A percentile compares a stretch with the other conserved stretches of the same genome.
These are phyloP conservation scores for Dentipellis fragilis DNA, from an alignment of 768 basidiomycete species.

Conservation along the genomic window DNA sequence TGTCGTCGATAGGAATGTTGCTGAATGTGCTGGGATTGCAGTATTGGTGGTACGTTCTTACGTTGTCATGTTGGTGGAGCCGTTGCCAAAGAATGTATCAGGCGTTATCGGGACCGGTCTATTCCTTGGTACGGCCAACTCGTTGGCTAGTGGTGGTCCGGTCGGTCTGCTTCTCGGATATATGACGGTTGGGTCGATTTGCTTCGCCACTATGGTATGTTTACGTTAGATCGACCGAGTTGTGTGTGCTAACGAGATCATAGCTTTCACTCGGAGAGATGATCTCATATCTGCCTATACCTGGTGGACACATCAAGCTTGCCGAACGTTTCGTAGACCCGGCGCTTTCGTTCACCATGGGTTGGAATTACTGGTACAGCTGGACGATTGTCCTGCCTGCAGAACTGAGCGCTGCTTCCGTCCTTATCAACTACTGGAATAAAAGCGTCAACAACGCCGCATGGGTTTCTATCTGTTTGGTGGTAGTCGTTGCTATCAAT, in stretches of 20 bases:
- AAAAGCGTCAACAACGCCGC: slow-evolving; percentile 47
- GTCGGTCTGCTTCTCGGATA: slow-evolving; percentile 72
- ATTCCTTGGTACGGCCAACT: slow-evolving; percentile 34
- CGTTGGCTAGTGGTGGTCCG: slow-evolving; percentile 52
- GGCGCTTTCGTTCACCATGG: slow-evolving; percentile 51
- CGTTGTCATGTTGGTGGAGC: not conserved
- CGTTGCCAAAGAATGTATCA: not conserved
- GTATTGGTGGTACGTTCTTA: slow-evolving; percentile 23
- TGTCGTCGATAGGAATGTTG: too few species aligned
- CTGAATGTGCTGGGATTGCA: slow-evolving; percentile 5
- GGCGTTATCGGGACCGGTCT: slow-evolving; percentile 32
- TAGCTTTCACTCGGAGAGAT: slow-evolving; percentile 66
- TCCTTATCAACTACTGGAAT: slow-evolving; percentile 72
- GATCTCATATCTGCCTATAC: slow-evolving; percentile 69
- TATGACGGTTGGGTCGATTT: slow-evolving; percentile 51
- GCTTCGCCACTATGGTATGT: slow-evolving; percentile 61
- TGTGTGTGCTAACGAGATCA: not conserved
- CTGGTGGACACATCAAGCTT: slow-evolving; percentile 73
- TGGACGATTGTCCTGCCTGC: slow-evolving; percentile 64
- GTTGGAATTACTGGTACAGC: slow-evolving; percentile 48
- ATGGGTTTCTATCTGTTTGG: slow-evolving; percentile 72
- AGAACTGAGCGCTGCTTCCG: slow-evolving; percentile 64
- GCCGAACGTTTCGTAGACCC: slow-evolving; percentile 78
- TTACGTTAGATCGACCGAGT: not conserved
- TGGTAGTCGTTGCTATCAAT: slow-evolving; percentile 45